These are phyloP conservation scores for Globisporangium canariense DNA, from an alignment of 352 stramenopile species.

Conservation along the genomic window DNA sequence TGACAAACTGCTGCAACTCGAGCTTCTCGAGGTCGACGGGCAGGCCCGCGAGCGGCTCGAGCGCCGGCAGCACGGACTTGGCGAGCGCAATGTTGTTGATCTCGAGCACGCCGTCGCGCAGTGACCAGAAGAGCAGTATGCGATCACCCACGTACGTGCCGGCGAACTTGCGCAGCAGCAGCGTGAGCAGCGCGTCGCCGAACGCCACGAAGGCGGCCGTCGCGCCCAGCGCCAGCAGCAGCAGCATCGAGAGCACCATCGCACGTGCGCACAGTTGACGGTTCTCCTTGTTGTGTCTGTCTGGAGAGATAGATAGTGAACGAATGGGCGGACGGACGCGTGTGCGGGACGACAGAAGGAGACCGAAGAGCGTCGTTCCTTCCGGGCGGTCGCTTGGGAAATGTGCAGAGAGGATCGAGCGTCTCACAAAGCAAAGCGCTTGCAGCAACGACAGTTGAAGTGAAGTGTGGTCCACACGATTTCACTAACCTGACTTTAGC, in stretches of 20 bases:
- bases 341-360: neutral
- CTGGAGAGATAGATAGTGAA: neutral
- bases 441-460: conserved; percentile 8
- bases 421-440: too few relatives aligned
- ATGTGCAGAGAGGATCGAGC: neutral
- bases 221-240: conserved; percentile 25
- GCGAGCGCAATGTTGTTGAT: conserved; percentile 53
- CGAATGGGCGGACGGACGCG: neutral
- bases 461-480: conserved; percentile 3
- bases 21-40: conserved; percentile 66
- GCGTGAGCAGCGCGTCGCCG: conserved; percentile 64
- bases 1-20: conserved; percentile 43
- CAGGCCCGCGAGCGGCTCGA: conserved; percentile 57
- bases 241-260: conserved; percentile 36
- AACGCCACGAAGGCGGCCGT: conserved; percentile 33
- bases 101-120: conserved; percentile 55
- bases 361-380: conserved; percentile 5
- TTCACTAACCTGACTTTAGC: too few relatives aligned
- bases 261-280: too few relatives aligned
- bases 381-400: conserved; percentile 1
- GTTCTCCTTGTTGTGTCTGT: neutral
- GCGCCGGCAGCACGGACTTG: conserved; percentile 35
- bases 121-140: conserved; percentile 60
- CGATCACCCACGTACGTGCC: conserved; percentile 43
- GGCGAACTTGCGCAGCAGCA: conserved; percentile 44